Conservation (phyloP, 2,329 filamentous ascomycete genomes). For the Ophiostoma sp. region DNA sequence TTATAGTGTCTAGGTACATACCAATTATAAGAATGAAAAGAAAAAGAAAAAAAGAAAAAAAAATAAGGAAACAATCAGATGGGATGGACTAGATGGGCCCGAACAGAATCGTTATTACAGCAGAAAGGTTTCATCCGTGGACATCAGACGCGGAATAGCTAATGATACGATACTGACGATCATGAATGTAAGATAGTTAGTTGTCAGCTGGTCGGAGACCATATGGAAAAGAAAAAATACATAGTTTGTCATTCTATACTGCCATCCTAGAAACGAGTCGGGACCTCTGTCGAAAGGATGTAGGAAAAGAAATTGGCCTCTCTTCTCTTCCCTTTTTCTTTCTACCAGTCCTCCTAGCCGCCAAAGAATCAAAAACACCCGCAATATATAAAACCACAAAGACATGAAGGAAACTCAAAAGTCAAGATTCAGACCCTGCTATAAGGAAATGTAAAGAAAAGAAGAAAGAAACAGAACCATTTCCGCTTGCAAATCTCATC, state of each 20-base stretch:
- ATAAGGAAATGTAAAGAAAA: background rate
- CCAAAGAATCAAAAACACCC: slow-evolving; percentile 11
- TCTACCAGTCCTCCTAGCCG: background rate
- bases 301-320: background rate
- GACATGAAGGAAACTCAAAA: background rate
- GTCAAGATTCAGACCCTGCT: background rate
- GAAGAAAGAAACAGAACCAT: background rate
- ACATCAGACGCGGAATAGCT: background rate
- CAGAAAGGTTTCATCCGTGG: slow-evolving; percentile 6
- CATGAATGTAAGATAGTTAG: background rate
- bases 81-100: too few species aligned
- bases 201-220: background rate
- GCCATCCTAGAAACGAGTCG: background rate
- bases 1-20: too few species aligned
- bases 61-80: too few species aligned
- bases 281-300: slow-evolving; percentile 3
- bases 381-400: background rate
- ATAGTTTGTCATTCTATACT: slow-evolving; percentile 3
- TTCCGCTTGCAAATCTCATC: background rate
- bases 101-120: background rate
- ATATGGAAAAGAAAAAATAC: background rate
- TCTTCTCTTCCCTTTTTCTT: background rate
- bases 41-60: too few species aligned
- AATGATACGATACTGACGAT: background rate
- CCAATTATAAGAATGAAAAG: too few species aligned